Percentiles rank a stretch among this genome's conserved stretches.
Evolutionary conservation across 768 basidiomycete genomes (phyloP).

Genomic region (Mycena capillaripes): DNA sequence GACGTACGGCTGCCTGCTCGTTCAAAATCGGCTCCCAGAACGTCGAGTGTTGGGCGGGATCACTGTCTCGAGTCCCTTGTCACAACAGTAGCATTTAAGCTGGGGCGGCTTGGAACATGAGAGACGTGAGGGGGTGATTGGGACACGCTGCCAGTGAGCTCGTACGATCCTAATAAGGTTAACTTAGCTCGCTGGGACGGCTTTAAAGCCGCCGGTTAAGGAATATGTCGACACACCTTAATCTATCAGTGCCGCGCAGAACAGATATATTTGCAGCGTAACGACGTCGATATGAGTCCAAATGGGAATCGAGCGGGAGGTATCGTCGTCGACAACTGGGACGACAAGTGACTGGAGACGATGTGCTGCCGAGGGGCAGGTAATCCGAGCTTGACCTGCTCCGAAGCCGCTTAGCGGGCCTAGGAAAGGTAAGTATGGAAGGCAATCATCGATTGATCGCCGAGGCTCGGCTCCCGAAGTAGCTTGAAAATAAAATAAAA

Average conservation of each 20-base stretch:
- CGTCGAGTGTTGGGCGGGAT: not conserved
- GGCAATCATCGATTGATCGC: slow-evolving; percentile 16
- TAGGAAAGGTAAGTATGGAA: slow-evolving; percentile 8
- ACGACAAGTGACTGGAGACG: not conserved
- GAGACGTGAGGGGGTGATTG: slow-evolving; percentile 24
- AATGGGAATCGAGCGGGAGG: not conserved
- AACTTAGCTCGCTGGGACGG: slow-evolving; percentile 2
- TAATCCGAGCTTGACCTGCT: not conserved
- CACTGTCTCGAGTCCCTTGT: not conserved
- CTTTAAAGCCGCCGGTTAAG: not conserved
- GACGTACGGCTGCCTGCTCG: slow-evolving; percentile 20
- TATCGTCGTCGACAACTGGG: not conserved
- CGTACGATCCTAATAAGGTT: slow-evolving; percentile 34
- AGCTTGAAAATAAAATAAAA: not conserved
- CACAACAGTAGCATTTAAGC: slow-evolving; percentile 26
- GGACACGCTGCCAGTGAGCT: slow-evolving; percentile 21
- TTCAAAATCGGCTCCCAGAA: not conserved
- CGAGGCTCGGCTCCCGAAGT: not conserved
- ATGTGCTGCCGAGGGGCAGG: not conserved
- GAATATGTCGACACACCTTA: slow-evolving; percentile 17
- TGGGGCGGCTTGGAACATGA: slow-evolving; percentile 19
- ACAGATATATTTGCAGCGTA: not conserved
- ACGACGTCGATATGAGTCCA: slow-evolving; percentile 3
- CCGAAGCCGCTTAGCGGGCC: not conserved
- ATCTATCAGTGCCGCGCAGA: slow-evolving; percentile 12